Conservation (phyloP, 1,139 yeast species). For the Yamadazyma siamensis region DNA sequence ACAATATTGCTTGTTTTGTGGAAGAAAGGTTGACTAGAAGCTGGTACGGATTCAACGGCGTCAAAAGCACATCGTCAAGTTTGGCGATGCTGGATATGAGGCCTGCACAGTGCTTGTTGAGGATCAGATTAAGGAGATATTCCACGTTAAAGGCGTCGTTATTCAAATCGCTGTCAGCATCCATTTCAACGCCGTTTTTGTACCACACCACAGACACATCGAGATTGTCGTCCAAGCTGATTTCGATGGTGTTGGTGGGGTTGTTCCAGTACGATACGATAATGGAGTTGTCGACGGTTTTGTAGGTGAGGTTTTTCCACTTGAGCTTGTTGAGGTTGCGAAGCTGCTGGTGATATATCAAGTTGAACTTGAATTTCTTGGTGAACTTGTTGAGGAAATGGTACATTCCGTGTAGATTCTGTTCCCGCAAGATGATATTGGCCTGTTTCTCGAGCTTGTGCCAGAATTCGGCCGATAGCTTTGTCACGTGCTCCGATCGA, state of each 20-base stretch:
- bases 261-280: conserved; percentile 68
- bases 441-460: conserved; percentile 51
- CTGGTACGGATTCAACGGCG: conserved; percentile 33
- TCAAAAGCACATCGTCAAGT: conserved; percentile 7
- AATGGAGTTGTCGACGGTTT: conserved; percentile 53
- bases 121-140: conserved; percentile 28
- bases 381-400: conserved; percentile 69
- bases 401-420: conserved; percentile 59
- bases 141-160: conserved; percentile 32
- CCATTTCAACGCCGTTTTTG: conserved; percentile 43
- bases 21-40: conserved; percentile 34
- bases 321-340: conserved; percentile 49
- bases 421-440: conserved; percentile 53
- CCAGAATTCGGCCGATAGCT: conserved; percentile 33
- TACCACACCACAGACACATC: conserved; percentile 66
- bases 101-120: conserved; percentile 38
- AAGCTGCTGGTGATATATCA: conserved; percentile 60
- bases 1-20: conserved; percentile 32
- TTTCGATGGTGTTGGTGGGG: conserved; percentile 54
- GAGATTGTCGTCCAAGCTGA: conserved; percentile 57
- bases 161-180: conserved; percentile 7
- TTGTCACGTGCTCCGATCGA: conserved; percentile 30
- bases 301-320: conserved; percentile 70
- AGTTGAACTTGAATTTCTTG: conserved; percentile 67
- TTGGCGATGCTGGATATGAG: conserved; percentile 24